phyloP scores from a whole-genome alignment of 192 early-diverging fungal species.

The Gonapodya prolifera region DNA sequence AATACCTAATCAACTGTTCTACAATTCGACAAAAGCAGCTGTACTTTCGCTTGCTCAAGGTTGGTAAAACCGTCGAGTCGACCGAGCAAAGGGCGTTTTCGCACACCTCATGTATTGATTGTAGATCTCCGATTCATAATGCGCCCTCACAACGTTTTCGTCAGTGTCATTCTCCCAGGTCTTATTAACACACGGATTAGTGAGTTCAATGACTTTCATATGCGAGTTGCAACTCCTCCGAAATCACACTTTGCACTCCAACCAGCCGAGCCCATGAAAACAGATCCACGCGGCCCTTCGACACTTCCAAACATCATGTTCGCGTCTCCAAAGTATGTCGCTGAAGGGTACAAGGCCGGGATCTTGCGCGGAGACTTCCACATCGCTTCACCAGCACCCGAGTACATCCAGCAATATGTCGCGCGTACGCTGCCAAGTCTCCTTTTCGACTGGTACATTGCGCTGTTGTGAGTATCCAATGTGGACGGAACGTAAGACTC shows the following conservation, averaged over 20 bases:
- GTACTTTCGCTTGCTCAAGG: neutral
- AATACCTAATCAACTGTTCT: neutral
- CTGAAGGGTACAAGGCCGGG: neutral
- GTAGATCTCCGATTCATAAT: neutral
- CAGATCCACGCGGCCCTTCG: neutral
- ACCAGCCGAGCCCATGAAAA: neutral
- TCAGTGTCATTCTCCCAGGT: neutral
- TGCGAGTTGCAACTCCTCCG: too few relatives aligned
- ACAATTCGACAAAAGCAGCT: neutral
- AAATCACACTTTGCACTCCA: too few relatives aligned
- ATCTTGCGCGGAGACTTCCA: neutral
- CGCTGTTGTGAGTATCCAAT: neutral
- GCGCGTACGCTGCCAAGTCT: neutral
- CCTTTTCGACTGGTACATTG: neutral
- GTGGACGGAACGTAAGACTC: too few relatives aligned
- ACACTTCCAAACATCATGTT: neutral
- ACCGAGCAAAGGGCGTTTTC: neutral
- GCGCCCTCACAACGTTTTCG: neutral
- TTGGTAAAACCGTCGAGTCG: neutral
- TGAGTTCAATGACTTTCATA: too few relatives aligned
- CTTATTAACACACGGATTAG: neutral
- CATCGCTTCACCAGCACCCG: neutral
- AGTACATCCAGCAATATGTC: neutral
- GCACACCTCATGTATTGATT: neutral
- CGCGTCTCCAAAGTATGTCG: neutral